Base-by-base conservation (phyloP, 208 protist genomes). In the Leishmania martiniquensis region DNA sequence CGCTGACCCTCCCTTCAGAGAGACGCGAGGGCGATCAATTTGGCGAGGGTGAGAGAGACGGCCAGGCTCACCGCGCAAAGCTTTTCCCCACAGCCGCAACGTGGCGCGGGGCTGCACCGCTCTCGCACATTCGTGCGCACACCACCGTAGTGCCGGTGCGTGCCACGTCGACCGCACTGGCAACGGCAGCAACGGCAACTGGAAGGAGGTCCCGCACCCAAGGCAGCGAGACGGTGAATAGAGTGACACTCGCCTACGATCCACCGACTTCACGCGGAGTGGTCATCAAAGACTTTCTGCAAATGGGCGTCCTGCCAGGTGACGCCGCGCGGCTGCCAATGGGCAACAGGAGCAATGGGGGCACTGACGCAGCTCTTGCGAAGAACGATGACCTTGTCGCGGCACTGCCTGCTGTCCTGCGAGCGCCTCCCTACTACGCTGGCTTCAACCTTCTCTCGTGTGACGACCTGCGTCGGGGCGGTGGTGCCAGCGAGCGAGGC, bases 391-490 rank as follows among this genome's bases (percentile, higher is more conserved):
- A 29, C 4, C 34, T 67, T n/a, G 17, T 12, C 6, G 2, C 62
- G 15, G 6, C 62, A 12, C 37, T 44, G 32, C 45, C 68, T 4
- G 20, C 49, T 39, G 49, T 42, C 7, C 22, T 55, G 68, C n/a
- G 68, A 52, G 68, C 0, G 13, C 62, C 86, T 9, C 85, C 89
- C 4, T 93, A 85, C 72, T 93, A 89, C 77, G 86, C 78, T 12
- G 87, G 90, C 34, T 94, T 88, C 76, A 92, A 91, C 74, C 72
- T 94, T 4, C 75, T 91, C 65, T 88, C 83, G 34, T 89, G 77
- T 55, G 70, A 65, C 51, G 47, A 63, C 39, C 72, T 89, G 17
- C 80, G 77, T 42, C 17, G 69, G 44, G 47, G 15, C 65, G 60
- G 60, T 39, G 60, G 25, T 2, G 37, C 15, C 7, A 25, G 22